These are phyloP conservation scores for Mycosphaerella sp. DNA, from an alignment of 2,329 filamentous ascomycete genomes.

Conservation along the genomic window DNA sequence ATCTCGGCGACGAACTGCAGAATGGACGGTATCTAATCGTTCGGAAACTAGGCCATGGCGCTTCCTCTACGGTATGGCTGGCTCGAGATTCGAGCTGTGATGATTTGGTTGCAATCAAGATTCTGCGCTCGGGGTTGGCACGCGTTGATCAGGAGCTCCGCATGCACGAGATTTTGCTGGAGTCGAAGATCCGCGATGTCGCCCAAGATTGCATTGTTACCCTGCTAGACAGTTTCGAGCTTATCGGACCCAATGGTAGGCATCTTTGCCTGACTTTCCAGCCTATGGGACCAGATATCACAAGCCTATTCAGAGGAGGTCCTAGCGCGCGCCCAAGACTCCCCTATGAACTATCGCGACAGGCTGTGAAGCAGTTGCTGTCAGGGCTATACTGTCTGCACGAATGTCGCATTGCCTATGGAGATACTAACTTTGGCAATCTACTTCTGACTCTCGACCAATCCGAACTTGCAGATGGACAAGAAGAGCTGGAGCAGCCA, in stretches of 20 bases:
- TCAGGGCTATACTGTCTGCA: slow-evolving; percentile 2
- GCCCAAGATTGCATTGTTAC: background rate
- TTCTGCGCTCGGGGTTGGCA: background rate
- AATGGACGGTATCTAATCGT: slow-evolving; percentile 5
- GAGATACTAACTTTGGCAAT: slow-evolving; percentile 6
- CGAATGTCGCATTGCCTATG: background rate
- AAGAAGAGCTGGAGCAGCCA: background rate
- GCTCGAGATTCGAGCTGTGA: slow-evolving; percentile 1
- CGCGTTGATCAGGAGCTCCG: background rate
- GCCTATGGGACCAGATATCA: background rate
- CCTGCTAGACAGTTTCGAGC: slow-evolving; percentile 5
- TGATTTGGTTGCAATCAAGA: slow-evolving; percentile 3
- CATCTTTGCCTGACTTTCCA: slow-evolving; percentile 5
- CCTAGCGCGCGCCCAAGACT: background rate
- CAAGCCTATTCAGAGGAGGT: background rate
- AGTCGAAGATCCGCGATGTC: background rate
- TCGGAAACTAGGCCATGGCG: slow-evolving; percentile 10
- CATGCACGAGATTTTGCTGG: background rate
- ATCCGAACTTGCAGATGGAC: background rate
- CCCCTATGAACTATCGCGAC: background rate
- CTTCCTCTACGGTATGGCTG: slow-evolving; percentile 12
- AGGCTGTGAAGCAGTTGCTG: slow-evolving; percentile 5
- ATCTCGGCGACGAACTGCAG: background rate
- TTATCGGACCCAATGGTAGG: slow-evolving; percentile 6
- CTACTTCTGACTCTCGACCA: background rate